Base-by-base conservation (phyloP, 1,284 basidiomycete species). In the Sanghuangporus baumii region DNA sequence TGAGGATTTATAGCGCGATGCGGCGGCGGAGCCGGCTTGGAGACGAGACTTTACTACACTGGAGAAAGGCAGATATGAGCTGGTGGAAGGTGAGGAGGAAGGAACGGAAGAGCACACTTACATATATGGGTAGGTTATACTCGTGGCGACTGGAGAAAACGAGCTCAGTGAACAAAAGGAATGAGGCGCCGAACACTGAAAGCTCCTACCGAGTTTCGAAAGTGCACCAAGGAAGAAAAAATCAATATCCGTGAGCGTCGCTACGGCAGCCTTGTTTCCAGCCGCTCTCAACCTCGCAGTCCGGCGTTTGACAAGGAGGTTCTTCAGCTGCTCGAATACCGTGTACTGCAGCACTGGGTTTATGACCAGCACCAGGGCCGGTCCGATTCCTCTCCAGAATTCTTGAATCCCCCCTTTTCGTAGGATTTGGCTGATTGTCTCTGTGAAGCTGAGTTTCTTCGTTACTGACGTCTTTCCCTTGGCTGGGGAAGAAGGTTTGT, bases 341-440 rank as follows among this genome's bases (percentile, higher is more conserved):
- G 91, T 95, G 71, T 94, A 95, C 73, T 91, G 87, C 46, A 99
- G 81, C 40, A 99, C 92, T 7, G 97, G 97, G 75, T 99, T 99
- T 70, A 95, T 85, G 69, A 98, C 96, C 51, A 99, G 81, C 40
- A 96, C 83, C 58, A 99, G 79, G 16, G 96, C 96, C 2, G 97
- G 96, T 0, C 95, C 94, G 47, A 99, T 84, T n/a, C 97, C 97
- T 59, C 94, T 83, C 91, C 93, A 98, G 71, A 99, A 91, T 0
- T 89, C 96, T 20, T 81, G 74, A 20, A 86, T 69, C 11, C 96
- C 96, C 71, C 90, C 92, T 67, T 88, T 88, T 59, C 84, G 80
- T 48, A 95, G 69, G 65, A 99, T 93, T 66, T 82, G 82, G 60
- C 81, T 75, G 40, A 93, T 77, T 2, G 91, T 93, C 70, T 91